Percentiles rank a stretch among this genome's conserved stretches.
These are phyloP conservation scores for Amphirosellinia nigrospora DNA, from an alignment of 495 filamentous ascomycete genomes.

Conservation along the genomic window DNA sequence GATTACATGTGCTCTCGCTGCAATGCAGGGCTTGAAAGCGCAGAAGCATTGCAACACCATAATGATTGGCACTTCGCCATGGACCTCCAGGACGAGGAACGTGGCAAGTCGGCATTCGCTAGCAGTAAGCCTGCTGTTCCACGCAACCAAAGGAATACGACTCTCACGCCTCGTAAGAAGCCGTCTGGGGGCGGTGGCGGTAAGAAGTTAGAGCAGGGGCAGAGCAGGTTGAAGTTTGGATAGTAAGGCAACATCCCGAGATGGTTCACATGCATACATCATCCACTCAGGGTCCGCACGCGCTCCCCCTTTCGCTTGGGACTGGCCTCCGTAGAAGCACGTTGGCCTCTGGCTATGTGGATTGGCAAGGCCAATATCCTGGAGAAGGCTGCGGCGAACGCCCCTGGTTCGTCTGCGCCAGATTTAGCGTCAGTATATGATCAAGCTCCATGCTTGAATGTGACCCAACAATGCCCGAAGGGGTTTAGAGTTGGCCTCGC, in stretches of 20 bases:
- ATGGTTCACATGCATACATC: constrained; percentile 29
- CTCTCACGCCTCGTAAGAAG: constrained; percentile 39
- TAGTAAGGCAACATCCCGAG: constrained; percentile 41
- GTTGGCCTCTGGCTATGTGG: neutral
- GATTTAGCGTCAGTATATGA: neutral
- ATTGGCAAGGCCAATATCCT: constrained; percentile 15
- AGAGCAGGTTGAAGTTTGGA: constrained; percentile 76
- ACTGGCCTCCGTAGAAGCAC: constrained; percentile 3
- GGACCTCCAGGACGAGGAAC: constrained; percentile 72
- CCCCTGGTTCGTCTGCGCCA: neutral
- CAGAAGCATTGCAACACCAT: constrained; percentile 73
- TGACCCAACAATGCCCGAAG: constrained; percentile 4
- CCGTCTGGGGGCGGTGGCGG: constrained; percentile 34
- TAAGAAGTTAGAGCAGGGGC: constrained; percentile 73
- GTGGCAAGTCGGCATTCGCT: constrained; percentile 52
- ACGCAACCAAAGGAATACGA: constrained; percentile 42
- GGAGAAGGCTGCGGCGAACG: constrained; percentile 18
- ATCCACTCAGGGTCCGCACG: constrained; percentile 35
- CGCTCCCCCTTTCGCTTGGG: constrained; percentile 18
- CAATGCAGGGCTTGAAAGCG: constrained; percentile 57
- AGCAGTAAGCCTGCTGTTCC: constrained; percentile 39
- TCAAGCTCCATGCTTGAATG: constrained; percentile 15
- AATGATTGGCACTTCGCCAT: constrained; percentile 97
- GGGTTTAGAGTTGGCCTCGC: constrained; percentile 8
- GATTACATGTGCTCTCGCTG: constrained; percentile 72